Conservation (phyloP, 176 grass and related monocot genomes). For the Paspalum vaginatum region DNA sequence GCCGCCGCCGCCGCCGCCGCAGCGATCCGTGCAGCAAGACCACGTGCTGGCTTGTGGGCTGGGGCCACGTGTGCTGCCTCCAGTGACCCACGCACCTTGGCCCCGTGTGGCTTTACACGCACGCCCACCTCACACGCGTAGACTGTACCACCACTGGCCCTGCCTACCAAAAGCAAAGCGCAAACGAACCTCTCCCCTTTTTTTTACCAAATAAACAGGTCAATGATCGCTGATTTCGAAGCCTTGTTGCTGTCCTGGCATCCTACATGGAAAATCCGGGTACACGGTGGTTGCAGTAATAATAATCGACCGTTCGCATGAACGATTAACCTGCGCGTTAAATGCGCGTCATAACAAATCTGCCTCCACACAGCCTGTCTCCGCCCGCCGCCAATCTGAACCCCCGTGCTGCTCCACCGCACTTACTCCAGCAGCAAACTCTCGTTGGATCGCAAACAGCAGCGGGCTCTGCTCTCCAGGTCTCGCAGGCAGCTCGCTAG, state of each 20-base stretch:
- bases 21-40: conserved; percentile 25
- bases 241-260: background rate
- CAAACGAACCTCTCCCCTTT: background rate
- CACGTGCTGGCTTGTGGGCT: conserved; percentile 50
- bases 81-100: background rate
- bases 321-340: background rate
- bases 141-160: background rate
- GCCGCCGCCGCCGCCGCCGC: conserved; percentile 39
- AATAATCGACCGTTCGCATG: too few relatives aligned
- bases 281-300: too few relatives aligned
- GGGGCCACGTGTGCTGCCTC: conserved; percentile 18
- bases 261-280: background rate
- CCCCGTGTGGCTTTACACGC: conserved; percentile 45
- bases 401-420: background rate
- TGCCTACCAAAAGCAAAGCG: background rate
- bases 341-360: conserved; percentile 11
- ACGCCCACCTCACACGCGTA: conserved; percentile 31
- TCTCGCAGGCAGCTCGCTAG: too few relatives aligned
- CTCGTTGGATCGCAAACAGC: too few relatives aligned
- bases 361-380: background rate
- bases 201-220: conserved; percentile 6
- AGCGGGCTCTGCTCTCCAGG: too few relatives aligned
- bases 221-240: background rate
- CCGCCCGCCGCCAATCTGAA: too few relatives aligned
- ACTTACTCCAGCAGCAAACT: too few relatives aligned